A percentile compares a stretch with the other conserved stretches of the same genome.
Conservation (phyloP, 352 stramenopile genomes). For the Globisporangium lucens region DNA sequence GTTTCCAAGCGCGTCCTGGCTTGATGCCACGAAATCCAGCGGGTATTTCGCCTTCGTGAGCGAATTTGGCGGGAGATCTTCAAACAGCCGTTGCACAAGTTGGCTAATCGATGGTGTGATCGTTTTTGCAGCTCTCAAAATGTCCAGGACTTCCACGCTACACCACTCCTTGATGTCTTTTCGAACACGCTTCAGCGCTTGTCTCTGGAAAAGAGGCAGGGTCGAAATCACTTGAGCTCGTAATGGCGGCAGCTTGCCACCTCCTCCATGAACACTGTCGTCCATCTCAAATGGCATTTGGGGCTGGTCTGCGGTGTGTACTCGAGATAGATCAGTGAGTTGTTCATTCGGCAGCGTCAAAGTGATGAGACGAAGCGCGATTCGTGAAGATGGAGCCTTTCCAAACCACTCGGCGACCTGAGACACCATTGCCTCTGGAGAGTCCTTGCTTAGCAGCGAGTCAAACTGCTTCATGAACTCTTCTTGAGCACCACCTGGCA, state of each 20-base stretch:
- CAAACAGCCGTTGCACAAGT: conserved; percentile 74
- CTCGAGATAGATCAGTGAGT: conserved; percentile 37
- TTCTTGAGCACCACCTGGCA: conserved; percentile 25
- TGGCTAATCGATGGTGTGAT: conserved; percentile 64
- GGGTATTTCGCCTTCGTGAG: conserved; percentile 68
- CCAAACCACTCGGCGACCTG: conserved; percentile 61
- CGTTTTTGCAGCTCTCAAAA: conserved; percentile 59
- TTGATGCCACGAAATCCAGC: conserved; percentile 62
- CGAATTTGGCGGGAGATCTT: conserved; percentile 50
- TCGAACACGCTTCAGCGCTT: conserved; percentile 61
- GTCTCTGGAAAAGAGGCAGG: conserved; percentile 70
- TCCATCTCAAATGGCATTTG: conserved; percentile 65
- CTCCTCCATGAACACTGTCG: conserved; percentile 19
- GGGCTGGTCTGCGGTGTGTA: conserved; percentile 19
- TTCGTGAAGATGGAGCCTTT: conserved; percentile 32
- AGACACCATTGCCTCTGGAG: conserved; percentile 24
- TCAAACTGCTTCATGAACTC: conserved; percentile 39
- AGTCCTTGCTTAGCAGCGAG: conserved; percentile 26
- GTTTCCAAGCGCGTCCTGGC: conserved; percentile 55
- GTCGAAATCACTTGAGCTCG: conserved; percentile 49
- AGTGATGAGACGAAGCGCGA: conserved; percentile 73
- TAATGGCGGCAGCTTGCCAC: conserved; percentile 23
- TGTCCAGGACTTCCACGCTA: conserved; percentile 75
- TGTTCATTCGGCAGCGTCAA: conserved; percentile 77
- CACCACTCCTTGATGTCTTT: conserved; percentile 85